Conservation (phyloP, 202 grass and related monocot species). For the Setaria italica region DNA sequence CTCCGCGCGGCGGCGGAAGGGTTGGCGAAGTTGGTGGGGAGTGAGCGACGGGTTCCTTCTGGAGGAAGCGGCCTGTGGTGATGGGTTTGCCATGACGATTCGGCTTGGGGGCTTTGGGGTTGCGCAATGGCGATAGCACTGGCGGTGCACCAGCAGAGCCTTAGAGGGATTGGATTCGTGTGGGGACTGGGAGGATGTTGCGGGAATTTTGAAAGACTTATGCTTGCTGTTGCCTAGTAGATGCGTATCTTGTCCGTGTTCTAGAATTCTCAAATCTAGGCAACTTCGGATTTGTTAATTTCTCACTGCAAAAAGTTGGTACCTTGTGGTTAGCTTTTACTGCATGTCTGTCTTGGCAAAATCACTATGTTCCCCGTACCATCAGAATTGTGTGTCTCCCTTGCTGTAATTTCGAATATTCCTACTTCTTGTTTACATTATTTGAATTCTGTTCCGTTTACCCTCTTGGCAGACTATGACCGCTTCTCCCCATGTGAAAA, state of each 20-base stretch:
- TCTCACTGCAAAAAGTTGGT: constrained; percentile 1
- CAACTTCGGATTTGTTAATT: constrained; percentile 17
- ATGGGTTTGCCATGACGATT: background rate
- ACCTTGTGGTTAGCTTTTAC: background rate
- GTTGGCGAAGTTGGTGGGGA: background rate
- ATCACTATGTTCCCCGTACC: background rate
- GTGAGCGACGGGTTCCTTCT: background rate
- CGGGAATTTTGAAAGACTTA: background rate
- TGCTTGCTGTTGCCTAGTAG: background rate
- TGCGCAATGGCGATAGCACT: background rate
- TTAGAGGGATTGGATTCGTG: background rate
- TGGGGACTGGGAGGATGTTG: background rate
- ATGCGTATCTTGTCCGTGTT: background rate
- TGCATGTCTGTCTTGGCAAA: background rate
- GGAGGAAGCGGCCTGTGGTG: background rate
- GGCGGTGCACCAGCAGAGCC: background rate
- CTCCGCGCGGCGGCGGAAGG: background rate
- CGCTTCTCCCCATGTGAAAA: background rate
- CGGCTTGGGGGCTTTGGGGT: background rate
- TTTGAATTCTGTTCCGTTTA: constrained; percentile 8
- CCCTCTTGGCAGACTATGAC: constrained; percentile 34
- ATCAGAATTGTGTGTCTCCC: background rate
- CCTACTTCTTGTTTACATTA: background rate
- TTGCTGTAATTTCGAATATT: background rate
- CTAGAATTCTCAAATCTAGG: constrained; percentile 3